Base-by-base conservation (phyloP, 2,329 filamentous ascomycete species). In the Colletotrichum sp. region DNA sequence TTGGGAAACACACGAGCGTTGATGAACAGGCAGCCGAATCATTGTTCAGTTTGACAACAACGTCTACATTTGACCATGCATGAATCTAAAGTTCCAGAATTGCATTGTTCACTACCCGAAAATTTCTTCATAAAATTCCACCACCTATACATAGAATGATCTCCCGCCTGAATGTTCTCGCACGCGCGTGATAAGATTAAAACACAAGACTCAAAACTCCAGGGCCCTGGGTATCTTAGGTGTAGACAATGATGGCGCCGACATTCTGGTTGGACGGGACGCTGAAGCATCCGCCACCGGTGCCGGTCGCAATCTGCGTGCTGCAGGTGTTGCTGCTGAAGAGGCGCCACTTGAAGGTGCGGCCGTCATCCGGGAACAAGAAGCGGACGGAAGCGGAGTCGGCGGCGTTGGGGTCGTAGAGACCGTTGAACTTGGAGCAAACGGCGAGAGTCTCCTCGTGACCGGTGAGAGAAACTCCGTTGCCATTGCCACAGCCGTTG, bases 371-470 rank as follows among this genome's bases (percentile, higher is more conserved):
- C 15, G 58, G 58, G 58, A 61, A 61, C 16, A 61, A 32, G 58
- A 61, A 61, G 22, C 48, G 28, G 30, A 55, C 13, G 27, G 52
- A 34, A 30, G 71, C 16, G 9, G 56, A 48, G 28, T 48, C 13
- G 62, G 68, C 68, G 39, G 65, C 25, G 67, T 67, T 65, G n/a
- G 18, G 56, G 27, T 75, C 8, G 18, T 39, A 30, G 69, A 75
- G 18, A 55, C 73, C 28, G 61, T 71, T 25, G 73, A 75, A 56
- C 56, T 71, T 48, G 73, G 73, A 61, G 58, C 58, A 61, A 30
- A 61, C 58, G 9, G 58, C 58, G 18, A 61, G 58, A n/a, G 58
- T 61, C 58, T 30, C 25, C 28, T 61, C 58, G 28, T 32, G 27
- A 27, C 58, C 58, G 18, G 58, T 34, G 0, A 61, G 58, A 30